Percentiles rank a stretch among this genome's conserved stretches.
phyloP scores from a whole-genome alignment of 1,284 basidiomycete genomes.

The Sporisorium scitamineum region DNA sequence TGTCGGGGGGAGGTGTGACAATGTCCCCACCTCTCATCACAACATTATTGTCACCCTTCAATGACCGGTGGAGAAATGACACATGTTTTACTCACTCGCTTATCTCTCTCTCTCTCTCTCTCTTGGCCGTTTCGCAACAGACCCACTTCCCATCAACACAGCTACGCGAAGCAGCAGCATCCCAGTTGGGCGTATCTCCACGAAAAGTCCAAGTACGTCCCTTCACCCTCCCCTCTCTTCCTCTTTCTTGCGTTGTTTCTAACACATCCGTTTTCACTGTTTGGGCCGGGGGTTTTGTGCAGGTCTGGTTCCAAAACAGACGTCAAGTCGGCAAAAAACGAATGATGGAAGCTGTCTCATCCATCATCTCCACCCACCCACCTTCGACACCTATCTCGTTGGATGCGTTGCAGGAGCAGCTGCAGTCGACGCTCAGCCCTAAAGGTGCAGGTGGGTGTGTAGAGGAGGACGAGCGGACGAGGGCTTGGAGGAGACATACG shows the following conservation, averaged over 20 bases:
- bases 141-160: slow-evolving; percentile 61
- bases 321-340: slow-evolving; percentile 46
- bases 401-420: slow-evolving; percentile 10
- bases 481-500: slow-evolving; percentile 37
- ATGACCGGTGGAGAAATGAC: too few relatives aligned
- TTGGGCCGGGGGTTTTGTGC: too few relatives aligned
- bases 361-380: neutral
- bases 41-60: too few relatives aligned
- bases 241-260: neutral
- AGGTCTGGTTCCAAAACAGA: slow-evolving; percentile 50
- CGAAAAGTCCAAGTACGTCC: slow-evolving; percentile 58
- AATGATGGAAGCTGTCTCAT: slow-evolving; percentile 39
- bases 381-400: neutral
- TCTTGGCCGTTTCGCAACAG: too few relatives aligned
- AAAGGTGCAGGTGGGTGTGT: slow-evolving; percentile 5
- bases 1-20: too few relatives aligned
- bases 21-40: too few relatives aligned
- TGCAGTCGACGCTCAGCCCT: slow-evolving; percentile 4
- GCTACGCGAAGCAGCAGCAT: slow-evolving; percentile 51
- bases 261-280: neutral
- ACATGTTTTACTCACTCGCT: neutral
- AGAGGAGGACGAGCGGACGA: slow-evolving; percentile 35
- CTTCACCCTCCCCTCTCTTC: neutral
- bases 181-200: slow-evolving; percentile 50
- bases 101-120: too few relatives aligned